These are phyloP conservation scores for Lathyrus aphaca DNA, from an alignment of 306 rosid species.

Conservation along the genomic window DNA sequence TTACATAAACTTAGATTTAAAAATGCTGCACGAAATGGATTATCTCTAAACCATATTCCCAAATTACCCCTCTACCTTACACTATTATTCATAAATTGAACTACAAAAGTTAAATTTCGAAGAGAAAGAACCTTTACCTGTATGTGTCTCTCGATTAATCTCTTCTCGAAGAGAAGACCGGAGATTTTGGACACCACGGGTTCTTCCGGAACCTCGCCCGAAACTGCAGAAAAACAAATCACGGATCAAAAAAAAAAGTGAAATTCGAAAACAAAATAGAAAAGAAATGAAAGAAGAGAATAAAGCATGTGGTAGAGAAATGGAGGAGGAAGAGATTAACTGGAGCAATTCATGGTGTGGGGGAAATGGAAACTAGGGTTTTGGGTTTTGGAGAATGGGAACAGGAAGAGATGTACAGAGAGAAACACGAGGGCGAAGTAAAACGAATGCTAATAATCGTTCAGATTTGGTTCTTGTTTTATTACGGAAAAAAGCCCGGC, in stretches of 20 bases:
- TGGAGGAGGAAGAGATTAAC: conserved; percentile 29
- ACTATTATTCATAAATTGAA: conserved; percentile 17
- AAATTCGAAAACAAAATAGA: neutral
- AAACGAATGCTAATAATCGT: neutral
- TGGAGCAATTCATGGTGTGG: conserved; percentile 46
- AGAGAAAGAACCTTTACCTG: conserved; percentile 45
- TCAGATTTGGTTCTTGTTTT: conserved; percentile 23
- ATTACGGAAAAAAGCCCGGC: conserved; percentile 3
- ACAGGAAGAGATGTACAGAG: neutral
- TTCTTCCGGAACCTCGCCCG: conserved; percentile 99
- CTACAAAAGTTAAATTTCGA: neutral
- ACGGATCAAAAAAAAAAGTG: conserved; percentile 44
- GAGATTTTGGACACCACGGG: conserved; percentile 87
- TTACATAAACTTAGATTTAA: neutral
- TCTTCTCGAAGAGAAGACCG: conserved; percentile 86
- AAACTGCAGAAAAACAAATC: conserved; percentile 55
- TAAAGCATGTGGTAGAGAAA: neutral
- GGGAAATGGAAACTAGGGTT: conserved; percentile 39
- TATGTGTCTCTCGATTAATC: conserved; percentile 85
- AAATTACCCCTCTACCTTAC: neutral
- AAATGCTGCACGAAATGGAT: neutral
- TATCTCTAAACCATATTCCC: neutral
- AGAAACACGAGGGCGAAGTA: conserved; percentile 5
- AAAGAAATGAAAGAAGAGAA: neutral
- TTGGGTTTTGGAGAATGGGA: conserved; percentile 37